Evolutionary conservation across 2,329 filamentous ascomycete genomes (phyloP), one percentile per base, ranked within the genome.

Genomic region (Oidium heveae): DNA sequence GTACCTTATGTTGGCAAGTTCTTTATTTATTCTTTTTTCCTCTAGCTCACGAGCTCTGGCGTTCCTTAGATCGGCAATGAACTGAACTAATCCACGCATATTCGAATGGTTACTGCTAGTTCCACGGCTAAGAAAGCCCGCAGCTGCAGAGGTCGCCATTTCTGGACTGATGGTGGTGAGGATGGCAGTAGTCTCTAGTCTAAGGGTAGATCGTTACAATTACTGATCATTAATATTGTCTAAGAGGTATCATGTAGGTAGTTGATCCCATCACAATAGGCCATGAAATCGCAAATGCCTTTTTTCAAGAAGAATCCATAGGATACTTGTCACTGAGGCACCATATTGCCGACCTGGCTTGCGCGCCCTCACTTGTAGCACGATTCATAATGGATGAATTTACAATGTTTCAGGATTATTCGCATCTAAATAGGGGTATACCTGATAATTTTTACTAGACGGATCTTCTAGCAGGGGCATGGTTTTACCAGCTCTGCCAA

Each of bases 21-120:
- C 91, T 73, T 98, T 98, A 70, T 98, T 98, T 72, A 98, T 96
- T 66, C 91, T 79, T 75, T 98, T 98, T 73, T 98, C 91, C 68
- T 98, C 91, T 59, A 98, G 72, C 68, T 98, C 91, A 58, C 93
- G 79, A 50, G 93, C 91, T 68, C 91, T 77, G 54, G 91, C 91
- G 68, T 98, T 98, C 66, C 91, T 76, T 64, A 98, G 69, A 68
- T 98, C 91, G 58, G 91, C 91, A 67, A 98, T 98, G 71, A 98
- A 98, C 67, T 95, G 93, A 51, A 98, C 91, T 61, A 98, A 74
- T 32, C 91, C 89, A 61, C 79, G 76, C 79, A 82, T 82, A 64
- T 81, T 81, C 43, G 77, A 73, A 66, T 76, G 80, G 66, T 72
- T 78, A 62, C 71, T 77, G 46, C 60, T 62, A 63, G 71, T 77